phyloP scores from a whole-genome alignment of 257 asterid genomes.

The Solanum pimpinellifolium region DNA sequence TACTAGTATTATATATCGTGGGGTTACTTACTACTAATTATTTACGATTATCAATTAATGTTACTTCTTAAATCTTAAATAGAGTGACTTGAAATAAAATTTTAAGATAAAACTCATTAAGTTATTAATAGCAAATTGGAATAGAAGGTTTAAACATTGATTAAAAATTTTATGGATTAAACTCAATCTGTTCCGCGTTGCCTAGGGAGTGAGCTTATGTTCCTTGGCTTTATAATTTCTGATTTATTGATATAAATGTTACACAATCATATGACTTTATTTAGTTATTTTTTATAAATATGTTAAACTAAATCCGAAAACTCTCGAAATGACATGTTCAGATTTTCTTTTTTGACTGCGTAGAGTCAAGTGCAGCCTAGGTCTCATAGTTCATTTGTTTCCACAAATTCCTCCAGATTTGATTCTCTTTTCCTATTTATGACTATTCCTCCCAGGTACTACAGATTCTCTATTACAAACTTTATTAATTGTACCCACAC shows the following conservation, averaged over 20 bases:
- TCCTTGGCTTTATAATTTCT: neutral
- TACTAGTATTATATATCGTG: neutral
- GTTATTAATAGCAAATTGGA: neutral
- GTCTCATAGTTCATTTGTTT: neutral
- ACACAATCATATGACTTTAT: no score
- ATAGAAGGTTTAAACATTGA: no score
- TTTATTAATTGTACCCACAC: no score
- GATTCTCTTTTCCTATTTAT: neutral
- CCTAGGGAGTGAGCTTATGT: no score
- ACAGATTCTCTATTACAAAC: no score
- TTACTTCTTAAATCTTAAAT: neutral
- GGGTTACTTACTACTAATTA: neutral
- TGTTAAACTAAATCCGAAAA: neutral
- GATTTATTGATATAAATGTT: neutral
- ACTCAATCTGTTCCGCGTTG: accelerated
- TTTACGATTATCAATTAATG: neutral
- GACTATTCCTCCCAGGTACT: no score
- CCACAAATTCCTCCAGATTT: neutral
- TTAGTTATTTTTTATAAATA: neutral
- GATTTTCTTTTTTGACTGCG: neutral
- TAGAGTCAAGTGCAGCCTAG: neutral
- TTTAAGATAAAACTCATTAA: neutral
- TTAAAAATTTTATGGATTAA: no score
- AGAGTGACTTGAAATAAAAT: neutral
- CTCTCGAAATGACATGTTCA: neutral